Conservation (phyloP, 805 yeast genomes). For the Wickerhamomyces hampshirensis region DNA sequence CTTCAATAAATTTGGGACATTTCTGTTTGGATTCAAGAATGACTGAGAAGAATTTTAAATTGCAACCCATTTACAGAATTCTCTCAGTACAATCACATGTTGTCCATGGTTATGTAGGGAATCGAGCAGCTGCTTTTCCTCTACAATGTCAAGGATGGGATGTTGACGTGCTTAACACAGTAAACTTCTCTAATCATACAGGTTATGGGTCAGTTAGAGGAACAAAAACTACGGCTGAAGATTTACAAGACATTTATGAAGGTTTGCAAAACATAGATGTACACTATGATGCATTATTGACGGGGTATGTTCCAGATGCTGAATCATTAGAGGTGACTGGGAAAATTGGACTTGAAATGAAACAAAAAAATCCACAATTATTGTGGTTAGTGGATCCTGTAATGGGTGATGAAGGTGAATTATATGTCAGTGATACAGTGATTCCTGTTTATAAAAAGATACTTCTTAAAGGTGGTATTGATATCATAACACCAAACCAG, state of each 20-base stretch:
- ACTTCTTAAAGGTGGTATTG: conserved; percentile 44
- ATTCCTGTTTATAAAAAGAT: conserved; percentile 55
- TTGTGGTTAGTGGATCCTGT: conserved; percentile 72
- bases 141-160: conserved; percentile 64
- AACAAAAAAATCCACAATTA: conserved; percentile 28
- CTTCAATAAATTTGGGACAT: too few relatives aligned
- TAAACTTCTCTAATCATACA: conserved; percentile 65
- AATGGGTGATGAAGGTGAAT: conserved; percentile 71
- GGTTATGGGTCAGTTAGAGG: conserved; percentile 62
- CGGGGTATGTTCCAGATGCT: conserved; percentile 67
- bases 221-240: conserved; percentile 34
- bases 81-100: conserved; percentile 66
- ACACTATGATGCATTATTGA: conserved; percentile 49
- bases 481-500: conserved; percentile 84
- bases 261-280: conserved; percentile 33
- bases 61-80: conserved; percentile 15
- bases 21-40: too few relatives aligned
- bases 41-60: too few relatives aligned
- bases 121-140: conserved; percentile 62
- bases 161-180: conserved; percentile 61
- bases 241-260: conserved; percentile 33
- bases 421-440: conserved; percentile 57
- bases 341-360: conserved; percentile 32
- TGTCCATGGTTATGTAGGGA: conserved; percentile 71
- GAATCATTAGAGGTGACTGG: conserved; percentile 42